Base-by-base conservation (phyloP, 1,284 basidiomycete species). In the Irpex rosettiformis region DNA sequence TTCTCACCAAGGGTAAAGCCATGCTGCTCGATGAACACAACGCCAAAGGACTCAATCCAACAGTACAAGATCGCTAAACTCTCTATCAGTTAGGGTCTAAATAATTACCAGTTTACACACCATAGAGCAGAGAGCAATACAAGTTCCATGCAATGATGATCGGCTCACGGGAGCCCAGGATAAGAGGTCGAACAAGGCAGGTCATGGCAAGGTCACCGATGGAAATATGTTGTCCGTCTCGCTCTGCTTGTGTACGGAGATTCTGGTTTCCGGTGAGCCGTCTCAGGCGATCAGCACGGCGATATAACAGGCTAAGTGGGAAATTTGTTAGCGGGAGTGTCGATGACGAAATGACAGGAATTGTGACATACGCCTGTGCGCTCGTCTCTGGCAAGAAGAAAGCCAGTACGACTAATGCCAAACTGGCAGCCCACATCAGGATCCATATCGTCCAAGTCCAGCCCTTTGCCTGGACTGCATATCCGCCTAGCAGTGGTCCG, bases 361-460 rank as follows among this genome's bases (percentile, higher is more conserved):
- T 6, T 24, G 8, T 22, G 2, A 54, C 60, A 18, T 49, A 61
- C 60, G 60, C 54, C 40, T 58, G 60, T 21, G 57, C 18, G 33
- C 69, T 72, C 0, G 84, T 85, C 74, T 85, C 79, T 37, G 79
- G 78, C 21, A 87, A 66, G 47, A 77, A 69, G 66, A 86, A 72
- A 51, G 80, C 55, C 64, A 82, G 74, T 24, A 73, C 55, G n/a
- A 72, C 27, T 42, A 76, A 65, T 57, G 77, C 76, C 18, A 72
- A 64, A 21, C 75, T 74, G 16, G 77, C 58, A 56, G 86, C 80
- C 63, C 79, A 79, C 33, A 80, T 73, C 45, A 83, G 69, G 30
- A 80, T 75, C 78, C 81, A 85, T 67, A 79, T 83, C 13, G 80
- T 70, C 82, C 82, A 85, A 10, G 76, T 68, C 78, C 79, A 85